phyloP scores from a whole-genome alignment of 1,139 yeast genomes.

The Diutina ranongensis region DNA sequence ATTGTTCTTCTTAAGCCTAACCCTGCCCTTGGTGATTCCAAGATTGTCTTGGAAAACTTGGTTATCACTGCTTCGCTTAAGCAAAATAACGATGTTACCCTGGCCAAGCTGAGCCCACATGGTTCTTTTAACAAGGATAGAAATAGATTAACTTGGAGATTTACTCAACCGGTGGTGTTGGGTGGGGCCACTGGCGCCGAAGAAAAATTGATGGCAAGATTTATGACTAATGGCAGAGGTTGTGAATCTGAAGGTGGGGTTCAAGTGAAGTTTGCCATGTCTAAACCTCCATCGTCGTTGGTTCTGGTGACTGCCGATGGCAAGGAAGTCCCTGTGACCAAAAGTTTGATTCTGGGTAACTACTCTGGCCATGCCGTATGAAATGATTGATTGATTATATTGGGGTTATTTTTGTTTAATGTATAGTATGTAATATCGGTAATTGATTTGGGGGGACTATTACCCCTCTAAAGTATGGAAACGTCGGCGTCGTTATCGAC shows the following conservation, averaged over 20 bases:
- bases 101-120: slow-evolving; percentile 83
- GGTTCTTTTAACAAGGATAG: slow-evolving; percentile 82
- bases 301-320: slow-evolving; percentile 1
- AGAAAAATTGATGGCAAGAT: slow-evolving; percentile 60
- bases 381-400: neutral
- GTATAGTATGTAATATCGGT: neutral
- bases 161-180: slow-evolving; percentile 36
- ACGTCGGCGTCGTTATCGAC: neutral
- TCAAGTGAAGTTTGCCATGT: slow-evolving; percentile 45
- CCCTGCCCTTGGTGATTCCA: slow-evolving; percentile 22
- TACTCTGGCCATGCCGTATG: neutral
- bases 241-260: slow-evolving; percentile 61
- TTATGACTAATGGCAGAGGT: slow-evolving; percentile 51
- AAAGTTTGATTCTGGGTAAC: neutral
- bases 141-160: slow-evolving; percentile 80
- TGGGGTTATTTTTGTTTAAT: neutral
- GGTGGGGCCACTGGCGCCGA: slow-evolving; percentile 22
- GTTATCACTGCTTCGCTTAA: slow-evolving; percentile 55
- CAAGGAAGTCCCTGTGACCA: neutral
- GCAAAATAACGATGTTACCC: slow-evolving; percentile 32
- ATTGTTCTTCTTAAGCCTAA: slow-evolving; percentile 59
- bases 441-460: no score
- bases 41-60: slow-evolving; percentile 39
- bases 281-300: slow-evolving; percentile 10
- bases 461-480: neutral